These are phyloP conservation scores for Ustilago curta DNA, from an alignment of 1,284 basidiomycete species.

Conservation along the genomic window DNA sequence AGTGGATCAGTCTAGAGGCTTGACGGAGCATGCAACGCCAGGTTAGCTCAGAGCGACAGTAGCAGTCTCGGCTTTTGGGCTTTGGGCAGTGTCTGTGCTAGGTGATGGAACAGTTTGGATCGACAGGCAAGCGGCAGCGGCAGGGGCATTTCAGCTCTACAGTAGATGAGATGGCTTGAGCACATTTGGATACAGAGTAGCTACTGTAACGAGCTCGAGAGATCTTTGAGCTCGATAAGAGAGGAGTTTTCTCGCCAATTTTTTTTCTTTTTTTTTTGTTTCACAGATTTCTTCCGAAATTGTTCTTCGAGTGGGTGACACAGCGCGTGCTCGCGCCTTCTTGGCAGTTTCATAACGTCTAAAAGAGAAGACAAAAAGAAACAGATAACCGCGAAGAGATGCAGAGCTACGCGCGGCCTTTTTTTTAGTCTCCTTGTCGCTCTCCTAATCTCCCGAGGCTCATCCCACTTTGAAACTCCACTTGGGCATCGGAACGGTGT, in stretches of 20 bases:
- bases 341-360: slow-evolving; percentile 1
- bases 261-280: no score
- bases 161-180: slow-evolving; percentile 13
- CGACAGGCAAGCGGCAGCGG: no score
- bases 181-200: slow-evolving; percentile 13
- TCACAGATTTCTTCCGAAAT: slow-evolving; percentile 25
- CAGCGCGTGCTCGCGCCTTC: background rate
- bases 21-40: slow-evolving; percentile 2
- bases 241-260: no score
- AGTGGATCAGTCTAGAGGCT: background rate
- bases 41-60: background rate
- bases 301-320: background rate
- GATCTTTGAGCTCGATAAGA: slow-evolving; percentile 34
- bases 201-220: slow-evolving; percentile 9
- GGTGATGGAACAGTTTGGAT: slow-evolving; percentile 25
- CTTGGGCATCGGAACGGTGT: slow-evolving; percentile 7
- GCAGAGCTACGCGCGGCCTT: slow-evolving; percentile 3
- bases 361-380: background rate
- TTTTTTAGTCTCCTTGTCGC: background rate
- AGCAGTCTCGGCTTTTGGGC: slow-evolving; percentile 2
- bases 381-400: background rate
- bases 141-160: slow-evolving; percentile 3
- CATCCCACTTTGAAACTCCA: background rate
- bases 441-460: background rate
- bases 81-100: slow-evolving; percentile 11